Evolutionary conservation across 2,329 filamentous ascomycete species (phyloP), one percentile per base, ranked within the genome.

Genomic region (Talaromyces rugulosus): DNA sequence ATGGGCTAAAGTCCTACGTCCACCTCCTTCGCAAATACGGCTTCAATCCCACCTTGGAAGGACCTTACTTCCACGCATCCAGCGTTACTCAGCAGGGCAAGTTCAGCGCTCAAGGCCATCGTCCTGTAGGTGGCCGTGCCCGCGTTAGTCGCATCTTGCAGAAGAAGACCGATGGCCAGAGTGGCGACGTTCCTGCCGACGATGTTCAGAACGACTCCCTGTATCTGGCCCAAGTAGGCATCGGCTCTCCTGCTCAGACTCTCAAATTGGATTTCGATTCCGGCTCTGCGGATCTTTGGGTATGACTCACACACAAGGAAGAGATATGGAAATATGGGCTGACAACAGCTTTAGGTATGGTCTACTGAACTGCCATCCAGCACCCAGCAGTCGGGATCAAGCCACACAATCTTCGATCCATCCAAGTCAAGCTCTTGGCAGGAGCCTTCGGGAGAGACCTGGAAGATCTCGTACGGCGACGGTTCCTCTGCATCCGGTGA

Each of bases 391-490:
- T 66, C 71, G 40, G 65, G 70, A 11, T 66, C 69, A 9, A 74
- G 76, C 23, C 85, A 88, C 71, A 79, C 75, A 9, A 77, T 86
- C 64, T 91, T 86, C 68, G 77, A 89, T 68, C 78, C 87, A 2
- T 76, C 71, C 53, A 84, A 87, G 68, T 90, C 87, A 3, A 81
- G 77, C 56, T 86, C 87, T 1, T 90, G 80, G 77, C 81, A 86
- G 71, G 69, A 74, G 9, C 64, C 78, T 18, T 66, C 71, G 0
- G 80, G 79, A 42, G 79, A 78, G 47, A 82, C 77, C 1, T 92
- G 87, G 89, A 76, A 84, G 72, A 89, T 91, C 68, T 77, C 79
- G 33, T 90, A 90, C 70, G 88, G 88, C 16, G 89, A 91, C 70
- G 81, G 81, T 9, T 89, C 87, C n/a, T 83, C 79, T 11, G 88